Conservation (phyloP, 2,329 filamentous ascomycete genomes). For the Pyrenochaeta sp. region DNA sequence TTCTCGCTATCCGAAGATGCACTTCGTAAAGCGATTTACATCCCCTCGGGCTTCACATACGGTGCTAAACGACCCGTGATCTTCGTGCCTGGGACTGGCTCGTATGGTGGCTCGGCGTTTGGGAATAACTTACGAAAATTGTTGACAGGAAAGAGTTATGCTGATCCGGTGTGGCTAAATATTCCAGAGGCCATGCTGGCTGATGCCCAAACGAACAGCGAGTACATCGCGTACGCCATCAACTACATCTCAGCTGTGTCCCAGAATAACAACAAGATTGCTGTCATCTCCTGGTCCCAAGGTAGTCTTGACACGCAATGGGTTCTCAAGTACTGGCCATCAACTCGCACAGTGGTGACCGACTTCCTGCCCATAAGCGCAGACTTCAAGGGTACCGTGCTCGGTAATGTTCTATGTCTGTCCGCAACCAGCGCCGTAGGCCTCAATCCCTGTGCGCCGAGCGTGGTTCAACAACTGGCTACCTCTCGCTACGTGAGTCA, state of each 20-base stretch:
- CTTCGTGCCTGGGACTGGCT: conserved; percentile 63
- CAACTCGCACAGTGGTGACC: conserved; percentile 54
- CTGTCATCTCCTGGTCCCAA: conserved; percentile 64
- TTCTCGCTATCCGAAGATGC: conserved; percentile 58
- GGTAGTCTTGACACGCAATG: conserved; percentile 65
- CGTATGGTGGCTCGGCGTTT: conserved; percentile 58
- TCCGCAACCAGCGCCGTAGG: conserved; percentile 32
- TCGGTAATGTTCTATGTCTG: conserved; percentile 43
- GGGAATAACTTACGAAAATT: conserved; percentile 61
- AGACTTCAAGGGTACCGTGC: conserved; percentile 61
- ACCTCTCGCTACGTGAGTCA: conserved; percentile 54
- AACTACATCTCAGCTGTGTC: conserved; percentile 61
- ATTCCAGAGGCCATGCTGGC: conserved; percentile 58
- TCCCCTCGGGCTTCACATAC: conserved; percentile 56
- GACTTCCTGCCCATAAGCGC: conserved; percentile 63
- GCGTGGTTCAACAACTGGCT: conserved; percentile 59
- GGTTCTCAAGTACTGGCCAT: conserved; percentile 67
- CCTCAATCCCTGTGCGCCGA: conserved; percentile 42
- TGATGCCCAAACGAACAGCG: conserved; percentile 62
- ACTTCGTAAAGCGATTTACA: conserved; percentile 62
- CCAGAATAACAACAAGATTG: conserved; percentile 10
- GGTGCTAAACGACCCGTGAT: conserved; percentile 60
- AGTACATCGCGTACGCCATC: conserved; percentile 67
- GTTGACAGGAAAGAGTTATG: conserved; percentile 39
- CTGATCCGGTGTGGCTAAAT: conserved; percentile 62